Conservation (phyloP, 345 rosid species). For the Populus simonii region DNA sequence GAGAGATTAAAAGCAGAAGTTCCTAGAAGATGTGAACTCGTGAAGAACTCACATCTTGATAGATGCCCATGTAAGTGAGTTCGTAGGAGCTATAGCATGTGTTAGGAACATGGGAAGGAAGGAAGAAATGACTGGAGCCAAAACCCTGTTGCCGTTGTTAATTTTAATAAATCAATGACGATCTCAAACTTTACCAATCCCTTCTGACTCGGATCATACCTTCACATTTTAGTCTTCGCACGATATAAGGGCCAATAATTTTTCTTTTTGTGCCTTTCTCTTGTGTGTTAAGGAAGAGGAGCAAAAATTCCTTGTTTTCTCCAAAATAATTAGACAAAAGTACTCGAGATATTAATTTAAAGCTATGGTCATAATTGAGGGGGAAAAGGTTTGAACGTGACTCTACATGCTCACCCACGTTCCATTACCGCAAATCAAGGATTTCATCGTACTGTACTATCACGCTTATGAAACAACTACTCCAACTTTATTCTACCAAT, state of each 20-base stretch:
- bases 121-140: background rate
- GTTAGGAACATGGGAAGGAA: background rate
- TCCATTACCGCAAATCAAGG: conserved; percentile 2
- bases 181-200: background rate
- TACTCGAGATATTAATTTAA: background rate
- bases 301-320: conserved; percentile 21
- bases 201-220: background rate
- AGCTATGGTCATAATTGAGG: background rate
- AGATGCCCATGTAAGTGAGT: no score
- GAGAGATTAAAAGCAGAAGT: background rate
- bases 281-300: background rate
- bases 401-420: conserved; percentile 8
- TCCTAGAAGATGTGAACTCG: background rate
- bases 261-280: background rate
- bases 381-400: background rate
- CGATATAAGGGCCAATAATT: background rate
- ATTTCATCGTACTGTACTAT: background rate
- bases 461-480: background rate
- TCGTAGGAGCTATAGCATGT: background rate
- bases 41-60: background rate
- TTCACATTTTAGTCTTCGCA: background rate
- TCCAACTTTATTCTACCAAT: background rate
- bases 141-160: background rate
- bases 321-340: conserved; percentile 5
- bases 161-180: background rate